phyloP scores from a whole-genome alignment of 768 basidiomycete genomes.

The Exsudoporus frostii region DNA sequence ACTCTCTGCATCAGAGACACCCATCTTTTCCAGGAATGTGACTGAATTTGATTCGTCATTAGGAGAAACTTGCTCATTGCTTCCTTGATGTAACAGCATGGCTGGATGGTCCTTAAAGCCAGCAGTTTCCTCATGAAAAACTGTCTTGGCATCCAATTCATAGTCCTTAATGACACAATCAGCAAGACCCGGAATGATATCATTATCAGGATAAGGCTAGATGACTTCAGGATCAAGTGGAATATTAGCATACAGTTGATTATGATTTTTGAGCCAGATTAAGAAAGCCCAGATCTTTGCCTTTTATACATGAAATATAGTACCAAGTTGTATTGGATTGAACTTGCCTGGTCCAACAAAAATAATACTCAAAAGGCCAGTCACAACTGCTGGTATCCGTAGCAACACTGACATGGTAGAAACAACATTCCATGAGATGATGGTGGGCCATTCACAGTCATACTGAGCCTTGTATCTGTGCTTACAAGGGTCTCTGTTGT shows the following conservation, averaged over 20 bases:
- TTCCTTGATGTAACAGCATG: too few relatives aligned
- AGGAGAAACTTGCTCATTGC: too few relatives aligned
- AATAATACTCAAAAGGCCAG: conserved; percentile 23
- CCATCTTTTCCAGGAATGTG: too few relatives aligned
- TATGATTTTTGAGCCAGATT: neutral
- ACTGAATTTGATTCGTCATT: too few relatives aligned
- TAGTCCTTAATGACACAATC: too few relatives aligned
- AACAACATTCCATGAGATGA: conserved; percentile 32
- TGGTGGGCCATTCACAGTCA: too few relatives aligned
- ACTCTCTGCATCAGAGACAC: too few relatives aligned
- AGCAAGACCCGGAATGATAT: neutral
- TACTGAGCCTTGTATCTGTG: too few relatives aligned
- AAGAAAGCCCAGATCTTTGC: neutral
- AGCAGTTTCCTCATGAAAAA: too few relatives aligned
- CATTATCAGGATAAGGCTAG: neutral
- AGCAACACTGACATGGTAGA: conserved; percentile 29
- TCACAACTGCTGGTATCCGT: conserved; percentile 25
- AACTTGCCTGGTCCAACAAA: conserved; percentile 29
- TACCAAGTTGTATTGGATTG: neutral
- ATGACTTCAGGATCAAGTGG: neutral
- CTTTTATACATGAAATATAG: neutral
- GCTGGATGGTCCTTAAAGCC: too few relatives aligned
- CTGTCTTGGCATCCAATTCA: too few relatives aligned
- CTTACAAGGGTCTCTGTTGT: too few relatives aligned
- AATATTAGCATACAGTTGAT: neutral